Evolutionary conservation across 2,329 filamentous ascomycete species (phyloP), one percentile per base, ranked within the genome.

Genomic region (Curvularia lunata): DNA sequence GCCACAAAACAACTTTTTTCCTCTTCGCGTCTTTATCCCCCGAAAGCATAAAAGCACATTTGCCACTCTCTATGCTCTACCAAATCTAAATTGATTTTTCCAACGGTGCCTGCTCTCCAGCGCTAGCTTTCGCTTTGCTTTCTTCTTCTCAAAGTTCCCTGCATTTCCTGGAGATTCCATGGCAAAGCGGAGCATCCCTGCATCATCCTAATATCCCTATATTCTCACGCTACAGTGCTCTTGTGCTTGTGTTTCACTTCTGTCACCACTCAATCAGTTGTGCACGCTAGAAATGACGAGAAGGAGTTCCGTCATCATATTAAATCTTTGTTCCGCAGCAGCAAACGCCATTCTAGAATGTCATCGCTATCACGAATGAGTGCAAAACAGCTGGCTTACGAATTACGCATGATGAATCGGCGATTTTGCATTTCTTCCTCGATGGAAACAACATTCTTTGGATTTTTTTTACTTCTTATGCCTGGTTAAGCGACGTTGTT

Each of bases 281-380:
- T 12, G 7, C 16, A 18, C n/a, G 54, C 47, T 55, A 61, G 42
- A n/a, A n/a, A n/a, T n/a, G 40, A 30, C 5, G 28, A 27, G 1
- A 27, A 19, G 62, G 60, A 38, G 57, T n/a, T 42, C 60, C 8
- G 50, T 68, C 5, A 66, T 68, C 23, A 27, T 59, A 1, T 62
- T 68, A 28, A 64, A 64, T n/a, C 2, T 52, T 69, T 34, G 68
- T 69, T 32, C 65, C 2, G 67, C 67, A 12, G 65, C 61, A 6
- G 64, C 64, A 3, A 67, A 65, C 37, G 56, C 68, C 3, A 54
- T 69, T 5, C 67, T 65, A 1, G 63, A 65, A 30, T 56, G 13
- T 38, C 67, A 9, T 54, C 59, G 7, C 52, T 27, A 8, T 27
- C 6, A 27, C 3, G 25, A 8, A 27, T 30, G 65, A 3, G 43